Evolutionary conservation across 2,329 filamentous ascomycete species (phyloP).

Genomic region (Helminthosporium solani): DNA sequence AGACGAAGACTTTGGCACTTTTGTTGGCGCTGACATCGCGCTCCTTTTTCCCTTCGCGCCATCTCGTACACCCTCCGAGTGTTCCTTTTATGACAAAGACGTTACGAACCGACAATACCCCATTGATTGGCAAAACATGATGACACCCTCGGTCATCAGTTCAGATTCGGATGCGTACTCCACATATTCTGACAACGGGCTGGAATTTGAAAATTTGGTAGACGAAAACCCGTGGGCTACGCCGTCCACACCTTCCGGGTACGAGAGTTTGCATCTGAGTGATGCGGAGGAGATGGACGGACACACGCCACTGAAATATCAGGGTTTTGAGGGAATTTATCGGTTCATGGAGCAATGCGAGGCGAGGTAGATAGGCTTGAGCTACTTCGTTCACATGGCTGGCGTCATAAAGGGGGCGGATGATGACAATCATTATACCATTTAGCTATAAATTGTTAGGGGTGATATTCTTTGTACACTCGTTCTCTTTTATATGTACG

Average conservation of each 20-base stretch:
- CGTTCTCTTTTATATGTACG: neutral
- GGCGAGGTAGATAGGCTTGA: conserved; percentile 23
- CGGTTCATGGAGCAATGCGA: conserved; percentile 66
- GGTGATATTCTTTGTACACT: conserved; percentile 5
- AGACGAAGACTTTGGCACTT: conserved; percentile 72
- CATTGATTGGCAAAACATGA: conserved; percentile 59
- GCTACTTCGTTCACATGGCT: conserved; percentile 11
- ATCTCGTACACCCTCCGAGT: conserved; percentile 51
- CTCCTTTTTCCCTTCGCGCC: conserved; percentile 87
- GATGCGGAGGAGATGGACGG: conserved; percentile 45
- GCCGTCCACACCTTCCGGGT: conserved; percentile 51
- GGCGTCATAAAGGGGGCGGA: neutral
- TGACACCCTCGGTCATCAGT: conserved; percentile 46
- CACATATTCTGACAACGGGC: conserved; percentile 38
- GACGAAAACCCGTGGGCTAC: conserved; percentile 56
- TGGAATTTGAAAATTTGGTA: conserved; percentile 45
- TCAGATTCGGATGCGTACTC: conserved; percentile 42
- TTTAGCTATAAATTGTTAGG: conserved; percentile 29
- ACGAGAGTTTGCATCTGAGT: conserved; percentile 59
- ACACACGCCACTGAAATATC: conserved; percentile 56
- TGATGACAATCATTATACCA: conserved; percentile 19
- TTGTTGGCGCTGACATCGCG: conserved; percentile 69
- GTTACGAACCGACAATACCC: conserved; percentile 41
- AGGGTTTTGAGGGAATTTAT: conserved; percentile 66
- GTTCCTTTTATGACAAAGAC: conserved; percentile 48